These are phyloP conservation scores for Pseudopithomyces chartarum DNA, from an alignment of 2,329 filamentous ascomycete species.

Conservation along the genomic window DNA sequence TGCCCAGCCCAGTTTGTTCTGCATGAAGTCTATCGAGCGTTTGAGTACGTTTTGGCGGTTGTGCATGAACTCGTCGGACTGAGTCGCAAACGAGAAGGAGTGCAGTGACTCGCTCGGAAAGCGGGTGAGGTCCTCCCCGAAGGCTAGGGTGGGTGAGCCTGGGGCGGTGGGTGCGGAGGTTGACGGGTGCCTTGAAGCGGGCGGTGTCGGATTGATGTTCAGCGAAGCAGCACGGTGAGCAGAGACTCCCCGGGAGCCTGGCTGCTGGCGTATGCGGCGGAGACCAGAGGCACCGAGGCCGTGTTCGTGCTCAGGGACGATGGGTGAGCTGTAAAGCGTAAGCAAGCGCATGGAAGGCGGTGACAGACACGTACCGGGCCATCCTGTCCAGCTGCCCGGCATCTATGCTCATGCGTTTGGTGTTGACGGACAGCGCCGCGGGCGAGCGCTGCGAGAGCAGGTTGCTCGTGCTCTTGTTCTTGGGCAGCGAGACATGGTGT, in stretches of 20 bases:
- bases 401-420: conserved; percentile 77
- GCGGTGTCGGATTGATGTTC: conserved; percentile 67
- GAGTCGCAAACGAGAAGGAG: conserved; percentile 96
- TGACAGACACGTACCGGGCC: conserved; percentile 66
- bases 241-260: conserved; percentile 66
- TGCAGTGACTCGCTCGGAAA: conserved; percentile 96
- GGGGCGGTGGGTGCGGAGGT: conserved; percentile 66
- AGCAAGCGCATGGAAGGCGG: conserved; percentile 10
- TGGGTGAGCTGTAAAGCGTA: conserved; percentile 66
- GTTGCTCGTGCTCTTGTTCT: conserved; percentile 57
- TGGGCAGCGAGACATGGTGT: conserved; percentile 46
- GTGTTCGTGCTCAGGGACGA: conserved; percentile 86
- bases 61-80: conserved; percentile 89
- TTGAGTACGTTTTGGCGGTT: conserved; percentile 92
- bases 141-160: conserved; percentile 68
- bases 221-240: conserved; percentile 72
- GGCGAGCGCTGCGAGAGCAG: conserved; percentile 45
- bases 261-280: conserved; percentile 90
- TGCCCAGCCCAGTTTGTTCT: conserved; percentile 84
- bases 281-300: conserved; percentile 84
- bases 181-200: conserved; percentile 53
- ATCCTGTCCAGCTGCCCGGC: conserved; percentile 70
- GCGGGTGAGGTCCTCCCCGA: conserved; percentile 84
- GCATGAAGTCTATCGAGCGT: conserved; percentile 95
- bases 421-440: conserved; percentile 55